Percentiles rank a stretch among this genome's conserved stretches.
phyloP scores from a whole-genome alignment of 257 asterid genomes.

The Jacaranda mimosifolia region DNA sequence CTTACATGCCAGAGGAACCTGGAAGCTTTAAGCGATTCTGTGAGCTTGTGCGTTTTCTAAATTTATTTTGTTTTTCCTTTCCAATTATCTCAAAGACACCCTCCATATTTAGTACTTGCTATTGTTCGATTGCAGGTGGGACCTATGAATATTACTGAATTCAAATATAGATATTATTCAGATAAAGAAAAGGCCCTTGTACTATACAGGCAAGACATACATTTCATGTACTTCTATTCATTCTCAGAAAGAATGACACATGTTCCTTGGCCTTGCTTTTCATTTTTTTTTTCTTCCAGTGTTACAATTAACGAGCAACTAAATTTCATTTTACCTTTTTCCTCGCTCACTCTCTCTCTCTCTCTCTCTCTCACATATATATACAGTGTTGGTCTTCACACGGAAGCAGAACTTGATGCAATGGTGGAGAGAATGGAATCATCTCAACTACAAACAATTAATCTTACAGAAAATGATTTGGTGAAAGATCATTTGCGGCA shows the following conservation, averaged over 20 bases:
- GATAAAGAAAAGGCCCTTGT: conserved; percentile 74
- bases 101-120: conserved; percentile 11
- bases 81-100: conserved; percentile 3
- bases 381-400: conserved; percentile 86
- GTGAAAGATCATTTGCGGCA: conserved; percentile 95
- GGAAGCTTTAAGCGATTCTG: conserved; percentile 81
- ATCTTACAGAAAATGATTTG: conserved; percentile 87
- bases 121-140: conserved; percentile 71
- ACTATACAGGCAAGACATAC: conserved; percentile 71
- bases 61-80: not conserved
- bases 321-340: not conserved
- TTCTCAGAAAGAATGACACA: conserved; percentile 15
- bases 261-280: conserved; percentile 15
- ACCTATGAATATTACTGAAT: conserved; percentile 85
- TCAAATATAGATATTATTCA: conserved; percentile 81
- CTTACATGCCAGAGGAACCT: conserved; percentile 80
- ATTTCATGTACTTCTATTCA: conserved; percentile 12
- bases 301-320: conserved; percentile 13
- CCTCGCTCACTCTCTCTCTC: not conserved
- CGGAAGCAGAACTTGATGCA: conserved; percentile 69
- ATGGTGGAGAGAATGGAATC: conserved; percentile 70
- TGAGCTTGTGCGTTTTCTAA: conserved; percentile 64
- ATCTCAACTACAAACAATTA: conserved; percentile 65
- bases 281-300: conserved; percentile 4
- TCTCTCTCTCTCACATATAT: too few relatives aligned